Conservation (phyloP, 306 rosid species). For the Dalbergia cultrata region DNA sequence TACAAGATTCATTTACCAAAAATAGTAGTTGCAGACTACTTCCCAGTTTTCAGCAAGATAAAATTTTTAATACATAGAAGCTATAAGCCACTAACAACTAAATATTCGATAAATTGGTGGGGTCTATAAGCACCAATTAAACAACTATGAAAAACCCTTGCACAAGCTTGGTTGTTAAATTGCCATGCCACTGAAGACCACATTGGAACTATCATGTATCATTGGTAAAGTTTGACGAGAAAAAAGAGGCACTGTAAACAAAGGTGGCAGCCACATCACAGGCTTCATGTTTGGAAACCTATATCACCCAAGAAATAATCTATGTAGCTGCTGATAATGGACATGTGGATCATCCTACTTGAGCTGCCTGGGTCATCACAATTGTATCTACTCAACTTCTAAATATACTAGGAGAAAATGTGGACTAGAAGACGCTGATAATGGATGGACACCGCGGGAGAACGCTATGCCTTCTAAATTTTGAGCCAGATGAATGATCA, state of each 20-base stretch:
- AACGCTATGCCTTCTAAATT: not conserved
- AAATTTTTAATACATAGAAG: not conserved
- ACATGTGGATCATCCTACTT: constrained; percentile 5
- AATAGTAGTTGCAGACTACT: not conserved
- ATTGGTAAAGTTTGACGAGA: not conserved
- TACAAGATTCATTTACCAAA: not conserved
- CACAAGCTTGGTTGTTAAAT: not conserved
- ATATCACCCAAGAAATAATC: constrained; percentile 13
- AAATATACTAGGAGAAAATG: not conserved
- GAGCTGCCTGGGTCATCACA: not conserved
- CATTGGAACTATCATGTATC: not conserved
- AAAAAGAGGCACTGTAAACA: not conserved
- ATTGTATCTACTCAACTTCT: not conserved
- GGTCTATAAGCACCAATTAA: not conserved
- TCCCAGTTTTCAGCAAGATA: not conserved
- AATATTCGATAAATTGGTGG: not conserved
- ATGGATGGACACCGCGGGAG: not conserved
- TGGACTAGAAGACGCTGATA: constrained; percentile 4
- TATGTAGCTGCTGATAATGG: not conserved
- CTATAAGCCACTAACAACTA: not conserved
- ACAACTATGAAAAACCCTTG: not conserved
- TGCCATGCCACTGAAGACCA: constrained; percentile 16
- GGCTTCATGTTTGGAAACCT: not conserved
- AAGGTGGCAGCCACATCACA: not conserved
- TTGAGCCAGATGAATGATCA: constrained; percentile 4